Percentiles rank a stretch among this genome's conserved stretches.
Conservation (phyloP, 2,329 filamentous ascomycete species). For the Talaromyces rugulosus region DNA sequence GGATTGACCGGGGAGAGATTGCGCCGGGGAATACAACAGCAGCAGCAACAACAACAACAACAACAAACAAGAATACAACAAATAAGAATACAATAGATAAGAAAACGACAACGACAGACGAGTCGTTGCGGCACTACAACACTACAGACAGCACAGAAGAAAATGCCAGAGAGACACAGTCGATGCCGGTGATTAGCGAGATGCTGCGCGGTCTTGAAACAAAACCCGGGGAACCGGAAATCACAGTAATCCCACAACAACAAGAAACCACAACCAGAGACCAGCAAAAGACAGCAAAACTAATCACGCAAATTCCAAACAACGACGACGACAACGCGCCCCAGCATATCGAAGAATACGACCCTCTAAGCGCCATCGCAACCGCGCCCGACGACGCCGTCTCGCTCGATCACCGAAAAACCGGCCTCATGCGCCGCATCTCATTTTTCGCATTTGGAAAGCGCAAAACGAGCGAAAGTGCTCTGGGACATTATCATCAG, state of each 20-base stretch:
- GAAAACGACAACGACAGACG: background rate
- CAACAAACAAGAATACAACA: background rate
- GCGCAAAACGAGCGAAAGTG: background rate
- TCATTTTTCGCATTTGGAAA: background rate
- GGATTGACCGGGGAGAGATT: constrained; percentile 23
- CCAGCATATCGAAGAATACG: background rate
- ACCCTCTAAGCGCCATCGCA: background rate
- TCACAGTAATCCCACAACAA: background rate
- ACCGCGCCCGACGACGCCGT: background rate
- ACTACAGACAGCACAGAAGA: background rate
- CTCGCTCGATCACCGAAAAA: background rate
- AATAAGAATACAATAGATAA: too few relatives aligned
- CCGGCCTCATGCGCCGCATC: background rate
- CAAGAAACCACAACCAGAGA: background rate
- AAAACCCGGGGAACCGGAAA: background rate
- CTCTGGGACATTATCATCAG: background rate
- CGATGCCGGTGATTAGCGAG: background rate
- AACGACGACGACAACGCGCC: background rate
- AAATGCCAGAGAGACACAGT: background rate
- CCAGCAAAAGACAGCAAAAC: background rate
- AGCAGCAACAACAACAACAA: background rate
- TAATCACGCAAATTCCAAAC: background rate
- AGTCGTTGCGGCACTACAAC: background rate
- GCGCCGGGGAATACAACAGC: background rate
- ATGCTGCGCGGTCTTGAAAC: background rate